These are phyloP conservation scores for Nicotiana sylvestris DNA, from an alignment of 257 asterid genomes.

Conservation along the genomic window DNA sequence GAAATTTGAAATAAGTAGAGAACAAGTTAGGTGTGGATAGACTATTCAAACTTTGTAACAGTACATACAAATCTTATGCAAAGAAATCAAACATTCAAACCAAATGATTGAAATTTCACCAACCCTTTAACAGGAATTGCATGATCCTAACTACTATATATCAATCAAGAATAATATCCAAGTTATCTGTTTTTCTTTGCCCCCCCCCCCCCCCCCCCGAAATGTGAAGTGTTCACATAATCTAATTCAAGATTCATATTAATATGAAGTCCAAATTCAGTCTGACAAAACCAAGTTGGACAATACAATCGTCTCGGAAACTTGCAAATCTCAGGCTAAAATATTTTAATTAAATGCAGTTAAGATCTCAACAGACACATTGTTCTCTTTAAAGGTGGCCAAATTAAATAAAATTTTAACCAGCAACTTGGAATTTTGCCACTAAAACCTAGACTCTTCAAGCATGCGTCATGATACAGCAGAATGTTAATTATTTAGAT, in stretches of 20 bases:
- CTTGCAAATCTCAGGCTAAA: background rate
- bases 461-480: background rate
- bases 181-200: background rate
- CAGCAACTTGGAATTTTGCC: background rate
- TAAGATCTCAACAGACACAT: background rate
- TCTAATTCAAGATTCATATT: background rate
- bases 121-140: conserved; percentile 46
- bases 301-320: conserved; percentile 8
- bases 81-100: conserved; percentile 31
- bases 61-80: conserved; percentile 40
- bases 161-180: background rate
- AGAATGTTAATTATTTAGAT: background rate
- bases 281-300: background rate
- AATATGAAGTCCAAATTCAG: background rate
- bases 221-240: background rate
- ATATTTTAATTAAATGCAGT: background rate
- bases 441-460: background rate
- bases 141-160: conserved; percentile 34
- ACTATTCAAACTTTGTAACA: conserved; percentile 41
- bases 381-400: background rate
- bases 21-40: conserved; percentile 29
- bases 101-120: conserved; percentile 59
- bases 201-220: background rate
- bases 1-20: conserved; percentile 19
- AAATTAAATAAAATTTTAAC: background rate